Evolutionary conservation across 2,329 filamentous ascomycete genomes (phyloP), one percentile per base, ranked within the genome.

Genomic region (Emmonsiellopsis sp.): DNA sequence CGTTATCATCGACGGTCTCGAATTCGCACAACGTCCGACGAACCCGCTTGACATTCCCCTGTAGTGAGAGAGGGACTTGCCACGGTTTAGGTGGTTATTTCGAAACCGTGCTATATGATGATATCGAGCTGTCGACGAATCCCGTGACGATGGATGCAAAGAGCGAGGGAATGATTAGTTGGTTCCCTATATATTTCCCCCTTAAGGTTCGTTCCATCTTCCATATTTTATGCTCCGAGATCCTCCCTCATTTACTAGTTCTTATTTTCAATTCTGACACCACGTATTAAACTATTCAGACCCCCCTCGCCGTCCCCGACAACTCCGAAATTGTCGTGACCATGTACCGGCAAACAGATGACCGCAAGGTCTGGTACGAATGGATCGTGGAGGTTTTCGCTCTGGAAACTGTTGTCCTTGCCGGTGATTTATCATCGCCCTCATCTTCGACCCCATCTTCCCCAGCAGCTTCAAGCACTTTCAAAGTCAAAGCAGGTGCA

Each of bases 111-210:
- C 78, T 98, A 16, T 98, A 97, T 67, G 79, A 73, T 1, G 84
- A 82, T 61, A 82, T 96, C 4, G 92, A 97, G 73, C 79, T 98
- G 55, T 95, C 89, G 64, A 98, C 87, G 3, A 86, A 95, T 63
- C 94, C 93, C 0, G 87, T 95, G 59, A 88, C 86, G 32, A 97
- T 98, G 72, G 89, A 93, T 53, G 75, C 76, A 54, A 97, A 97
- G 80, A 95, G 90, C 76, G 87, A 86, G 66, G 91, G 94, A 63
- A 98, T 98, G 94, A 95, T 96, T 59, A 95, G 89, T 53, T 98
- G 93, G 93, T 98, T 98, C 68, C 93, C 93, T 1, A 97, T 98
- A 32, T 96, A 92, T 74, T 98, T 98, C 67, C 93, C 94, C 0
- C 74, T 98, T 11, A 95, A 93, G 83, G 90, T 91, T 76, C 65